Evolutionary conservation across 805 yeast genomes (phyloP), one percentile per base, ranked within the genome.

Genomic region (Candida nanaspora): DNA sequence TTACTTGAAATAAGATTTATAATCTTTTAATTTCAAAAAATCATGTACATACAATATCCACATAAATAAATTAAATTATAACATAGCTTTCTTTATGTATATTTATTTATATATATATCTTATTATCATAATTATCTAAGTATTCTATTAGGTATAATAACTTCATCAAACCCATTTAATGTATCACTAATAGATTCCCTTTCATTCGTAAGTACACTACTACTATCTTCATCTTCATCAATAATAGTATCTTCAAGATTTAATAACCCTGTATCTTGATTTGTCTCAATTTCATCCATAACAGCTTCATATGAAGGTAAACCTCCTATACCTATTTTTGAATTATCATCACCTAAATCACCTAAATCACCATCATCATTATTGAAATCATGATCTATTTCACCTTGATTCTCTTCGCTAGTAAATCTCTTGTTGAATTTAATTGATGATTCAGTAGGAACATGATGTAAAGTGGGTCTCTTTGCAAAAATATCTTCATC

Each of bases 301-400:
- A 51, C 53, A 6, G 49, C 39, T 34, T 59, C 56, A 41, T 57
- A 59, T 1, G 56, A 42, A 18, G 63, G 62, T 15, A 58, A 49
- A n/a, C 34, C 34, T 3, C 14, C 6, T 18, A 10, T 16, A 19
- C 9, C 8, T 7, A n/a, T 41, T 47, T 33, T 50, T 47, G 23
- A 48, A 52, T n/a, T 39, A n/a, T n/a, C n/a, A n/a, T n/a, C n/a
- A n/a, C n/a, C n/a, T n/a, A n/a, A n/a, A n/a, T n/a, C 10, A 18
- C n/a, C 30, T 28, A 28, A 13, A 28, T 28, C 30, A 28, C n/a
- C 14, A 28, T 7, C 30, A 28, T 16, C n/a, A 6, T 13, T 13
- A 6, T 13, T 16, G 21, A 46, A 49, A 6, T 46, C 49, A 14
- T 10, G n/a, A 14, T 16, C 21, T 7, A 20, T 27, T 7, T 33